These are phyloP conservation scores for Yamadazyma laniorum DNA, from an alignment of 805 yeast species.

Conservation along the genomic window DNA sequence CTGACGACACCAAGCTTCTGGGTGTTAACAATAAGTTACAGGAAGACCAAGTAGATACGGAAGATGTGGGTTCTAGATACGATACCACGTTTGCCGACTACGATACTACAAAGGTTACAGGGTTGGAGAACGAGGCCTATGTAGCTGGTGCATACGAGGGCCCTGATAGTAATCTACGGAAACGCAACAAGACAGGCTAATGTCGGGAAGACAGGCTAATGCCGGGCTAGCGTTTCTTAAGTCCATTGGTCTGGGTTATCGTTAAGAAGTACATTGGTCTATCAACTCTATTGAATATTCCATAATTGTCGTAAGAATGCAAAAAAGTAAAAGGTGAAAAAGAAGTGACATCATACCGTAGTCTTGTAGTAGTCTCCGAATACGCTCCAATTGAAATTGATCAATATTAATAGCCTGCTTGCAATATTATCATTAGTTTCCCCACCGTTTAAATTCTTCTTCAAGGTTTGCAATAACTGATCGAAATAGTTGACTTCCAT, in stretches of 20 bases:
- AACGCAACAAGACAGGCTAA: no score
- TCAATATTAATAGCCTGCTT: slow-evolving; percentile 60
- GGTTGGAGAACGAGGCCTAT: no score
- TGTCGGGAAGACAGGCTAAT: no score
- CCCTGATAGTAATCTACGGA: no score
- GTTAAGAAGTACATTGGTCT: neutral
- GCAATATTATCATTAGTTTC: slow-evolving; percentile 43
- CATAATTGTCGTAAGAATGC: slow-evolving; percentile 1
- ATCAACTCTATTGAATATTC: neutral
- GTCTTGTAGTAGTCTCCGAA: slow-evolving; percentile 63
- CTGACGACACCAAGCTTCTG: neutral
- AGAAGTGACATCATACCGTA: slow-evolving; percentile 1
- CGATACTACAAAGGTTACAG: no score
- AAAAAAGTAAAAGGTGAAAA: neutral
- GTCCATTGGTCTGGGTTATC: no score
- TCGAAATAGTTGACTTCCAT: slow-evolving; percentile 67
- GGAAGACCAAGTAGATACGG: neutral
- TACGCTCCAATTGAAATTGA: slow-evolving; percentile 80
- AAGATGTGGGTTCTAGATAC: no score
- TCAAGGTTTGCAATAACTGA: slow-evolving; percentile 31
- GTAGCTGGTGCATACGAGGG: no score
- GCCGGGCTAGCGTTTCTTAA: no score
- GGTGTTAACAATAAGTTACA: neutral
- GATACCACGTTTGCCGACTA: no score
- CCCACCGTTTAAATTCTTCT: slow-evolving; percentile 9